Evolutionary conservation across 768 basidiomycete species (phyloP).

Genomic region (Trametes sanguinea): DNA sequence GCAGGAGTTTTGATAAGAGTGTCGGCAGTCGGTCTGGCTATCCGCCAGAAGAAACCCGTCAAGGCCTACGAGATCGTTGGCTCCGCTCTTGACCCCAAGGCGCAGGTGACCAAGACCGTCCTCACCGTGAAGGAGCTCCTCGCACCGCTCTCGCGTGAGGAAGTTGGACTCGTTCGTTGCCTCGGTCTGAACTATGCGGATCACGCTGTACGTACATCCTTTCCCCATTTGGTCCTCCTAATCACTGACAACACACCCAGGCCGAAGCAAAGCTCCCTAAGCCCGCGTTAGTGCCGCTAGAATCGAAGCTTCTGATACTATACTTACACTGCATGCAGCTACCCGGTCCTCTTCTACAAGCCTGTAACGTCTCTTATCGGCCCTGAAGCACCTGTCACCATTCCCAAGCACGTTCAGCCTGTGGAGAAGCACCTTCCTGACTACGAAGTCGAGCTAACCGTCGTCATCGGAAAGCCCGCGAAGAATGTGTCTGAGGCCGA

Average conservation of each 20-base stretch:
- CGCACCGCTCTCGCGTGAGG: constrained; percentile 63
- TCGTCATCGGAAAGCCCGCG: constrained; percentile 81
- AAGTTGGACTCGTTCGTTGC: constrained; percentile 70
- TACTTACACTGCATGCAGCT: constrained; percentile 43
- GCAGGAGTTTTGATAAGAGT: not conserved
- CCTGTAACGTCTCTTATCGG: constrained; percentile 71
- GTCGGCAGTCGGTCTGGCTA: constrained; percentile 55
- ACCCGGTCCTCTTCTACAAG: constrained; percentile 80
- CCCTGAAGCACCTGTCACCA: constrained; percentile 61
- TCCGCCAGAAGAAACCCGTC: constrained; percentile 53
- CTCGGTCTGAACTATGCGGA: constrained; percentile 84
- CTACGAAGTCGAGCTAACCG: constrained; percentile 79
- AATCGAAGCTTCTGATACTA: constrained; percentile 44
- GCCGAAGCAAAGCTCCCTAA: constrained; percentile 64
- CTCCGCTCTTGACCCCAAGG: constrained; percentile 64
- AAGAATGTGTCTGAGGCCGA: constrained; percentile 80
- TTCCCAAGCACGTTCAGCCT: constrained; percentile 72
- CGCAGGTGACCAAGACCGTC: constrained; percentile 61
- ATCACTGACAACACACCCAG: constrained; percentile 35
- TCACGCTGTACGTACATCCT: constrained; percentile 59
- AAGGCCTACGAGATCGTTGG: constrained; percentile 74
- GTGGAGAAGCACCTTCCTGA: constrained; percentile 71
- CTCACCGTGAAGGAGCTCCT: constrained; percentile 75
- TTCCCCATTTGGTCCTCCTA: not conserved
- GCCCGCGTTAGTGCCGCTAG: constrained; percentile 51